Evolutionary conservation across 257 asterid species (phyloP).

Genomic region (Nicotiana tabacum): DNA sequence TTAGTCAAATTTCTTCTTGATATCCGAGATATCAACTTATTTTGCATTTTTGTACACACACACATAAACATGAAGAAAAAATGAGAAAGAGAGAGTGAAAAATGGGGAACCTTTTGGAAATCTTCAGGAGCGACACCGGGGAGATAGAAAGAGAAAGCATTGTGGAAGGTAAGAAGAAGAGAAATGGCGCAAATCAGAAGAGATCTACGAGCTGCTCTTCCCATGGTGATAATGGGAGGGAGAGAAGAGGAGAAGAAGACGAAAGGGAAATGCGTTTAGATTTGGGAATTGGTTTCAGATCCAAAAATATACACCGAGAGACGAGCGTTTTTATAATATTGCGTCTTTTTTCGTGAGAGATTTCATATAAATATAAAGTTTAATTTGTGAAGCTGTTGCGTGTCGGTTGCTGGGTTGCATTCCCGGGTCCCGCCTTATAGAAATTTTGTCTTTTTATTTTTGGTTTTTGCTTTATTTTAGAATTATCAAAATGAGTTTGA

Average conservation of each 20-base stretch:
- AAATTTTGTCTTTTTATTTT: neutral
- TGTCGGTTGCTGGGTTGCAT: neutral
- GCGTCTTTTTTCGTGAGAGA: neutral
- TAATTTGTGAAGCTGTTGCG: neutral
- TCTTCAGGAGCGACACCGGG: constrained; percentile 91
- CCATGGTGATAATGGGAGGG: constrained; percentile 9
- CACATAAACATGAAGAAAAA: too few relatives aligned
- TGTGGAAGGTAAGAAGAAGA: constrained; percentile 40
- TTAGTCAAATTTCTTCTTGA: too few relatives aligned
- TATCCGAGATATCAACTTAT: too few relatives aligned
- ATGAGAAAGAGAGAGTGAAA: neutral
- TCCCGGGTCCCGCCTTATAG: neutral
- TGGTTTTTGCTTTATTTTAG: too few relatives aligned
- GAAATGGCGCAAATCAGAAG: constrained; percentile 2
- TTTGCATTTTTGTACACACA: too few relatives aligned
- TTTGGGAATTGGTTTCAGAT: constrained; percentile 8
- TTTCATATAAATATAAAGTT: neutral
- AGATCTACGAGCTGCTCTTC: constrained; percentile 20
- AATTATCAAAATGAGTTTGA: too few relatives aligned
- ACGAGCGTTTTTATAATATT: neutral
- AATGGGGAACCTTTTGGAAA: constrained; percentile 47
- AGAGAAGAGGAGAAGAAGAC: too few relatives aligned
- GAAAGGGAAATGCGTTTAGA: neutral
- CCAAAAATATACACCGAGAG: neutral
- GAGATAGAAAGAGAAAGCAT: constrained; percentile 59